A percentile compares a stretch with the other conserved stretches of the same genome.
These are phyloP conservation scores for Rhynchospora pubera DNA, from an alignment of 176 grass and related monocot species.

Conservation along the genomic window DNA sequence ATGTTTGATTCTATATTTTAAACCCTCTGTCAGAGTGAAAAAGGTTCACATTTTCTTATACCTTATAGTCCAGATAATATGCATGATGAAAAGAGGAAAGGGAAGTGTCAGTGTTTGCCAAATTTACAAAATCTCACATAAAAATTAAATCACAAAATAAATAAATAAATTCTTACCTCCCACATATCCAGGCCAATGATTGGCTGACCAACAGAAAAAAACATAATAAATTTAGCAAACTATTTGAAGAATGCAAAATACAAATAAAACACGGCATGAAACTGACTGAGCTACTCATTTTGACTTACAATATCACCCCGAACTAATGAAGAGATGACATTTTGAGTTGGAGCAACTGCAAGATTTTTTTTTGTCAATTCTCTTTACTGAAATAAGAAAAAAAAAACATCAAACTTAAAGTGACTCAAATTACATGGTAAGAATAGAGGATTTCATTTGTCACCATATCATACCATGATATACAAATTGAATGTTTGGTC, in stretches of 20 bases:
- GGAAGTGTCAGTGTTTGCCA: conserved; percentile 25
- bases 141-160: neutral
- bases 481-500: no score
- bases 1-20: neutral
- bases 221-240: no score
- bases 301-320: conserved; percentile 81
- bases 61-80: conserved; percentile 95
- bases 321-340: conserved; percentile 75
- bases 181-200: conserved; percentile 84
- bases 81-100: conserved; percentile 56
- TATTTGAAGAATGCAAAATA: neutral
- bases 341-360: conserved; percentile 53
- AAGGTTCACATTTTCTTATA: conserved; percentile 6
- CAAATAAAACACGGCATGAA: neutral
- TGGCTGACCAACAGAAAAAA: no score
- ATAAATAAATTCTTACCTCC: conserved; percentile 57
- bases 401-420: neutral
- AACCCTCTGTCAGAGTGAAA: neutral
- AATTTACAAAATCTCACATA: neutral
- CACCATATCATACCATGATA: no score
- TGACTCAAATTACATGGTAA: neutral
- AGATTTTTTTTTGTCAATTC: conserved; percentile 62
- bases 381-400: conserved; percentile 48
- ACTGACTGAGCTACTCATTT: conserved; percentile 7
- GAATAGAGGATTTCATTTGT: neutral